Conservation (phyloP, 495 filamentous ascomycete species). For the Lepraria neglecta region DNA sequence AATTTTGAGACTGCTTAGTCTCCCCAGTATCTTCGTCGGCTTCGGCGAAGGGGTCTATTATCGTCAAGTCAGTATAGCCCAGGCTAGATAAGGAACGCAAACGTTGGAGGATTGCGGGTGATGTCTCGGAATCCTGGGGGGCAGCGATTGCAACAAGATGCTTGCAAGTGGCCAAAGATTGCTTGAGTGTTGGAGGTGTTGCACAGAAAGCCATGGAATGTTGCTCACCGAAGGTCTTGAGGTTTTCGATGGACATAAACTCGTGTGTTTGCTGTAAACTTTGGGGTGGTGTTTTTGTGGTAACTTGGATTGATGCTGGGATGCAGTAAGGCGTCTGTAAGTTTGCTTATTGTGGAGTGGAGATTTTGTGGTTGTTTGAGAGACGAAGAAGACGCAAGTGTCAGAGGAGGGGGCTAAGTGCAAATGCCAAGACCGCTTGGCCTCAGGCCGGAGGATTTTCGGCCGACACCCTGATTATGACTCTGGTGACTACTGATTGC, state of each 20-base stretch:
- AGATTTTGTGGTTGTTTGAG: neutral
- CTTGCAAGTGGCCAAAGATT: neutral
- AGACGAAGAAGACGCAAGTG: conserved; percentile 4
- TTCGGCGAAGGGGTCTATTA: conserved; percentile 99
- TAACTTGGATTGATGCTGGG: neutral
- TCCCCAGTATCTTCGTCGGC: conserved; percentile 98
- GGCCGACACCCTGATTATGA: neutral
- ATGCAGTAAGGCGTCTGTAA: conserved; percentile 8
- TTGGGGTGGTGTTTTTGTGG: conserved; percentile 16
- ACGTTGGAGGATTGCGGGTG: neutral
- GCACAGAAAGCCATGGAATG: neutral
- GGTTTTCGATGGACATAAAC: conserved; percentile 99
- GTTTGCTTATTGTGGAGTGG: conserved; percentile 19
- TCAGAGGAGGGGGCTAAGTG: conserved; percentile 5
- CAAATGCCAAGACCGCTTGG: neutral
- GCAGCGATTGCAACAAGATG: too few species aligned
- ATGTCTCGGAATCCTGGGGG: neutral
- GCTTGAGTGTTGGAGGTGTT: neutral
- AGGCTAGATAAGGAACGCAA: neutral
- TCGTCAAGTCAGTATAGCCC: neutral
- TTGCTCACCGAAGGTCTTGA: conserved; percentile 93
- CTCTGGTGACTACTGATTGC: neutral
- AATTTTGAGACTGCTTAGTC: conserved; percentile 88
- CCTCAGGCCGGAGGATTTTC: neutral
- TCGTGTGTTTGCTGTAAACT: conserved; percentile 43